phyloP scores from a whole-genome alignment of 1,139 yeast species.

The Diutina scorzettiae region DNA sequence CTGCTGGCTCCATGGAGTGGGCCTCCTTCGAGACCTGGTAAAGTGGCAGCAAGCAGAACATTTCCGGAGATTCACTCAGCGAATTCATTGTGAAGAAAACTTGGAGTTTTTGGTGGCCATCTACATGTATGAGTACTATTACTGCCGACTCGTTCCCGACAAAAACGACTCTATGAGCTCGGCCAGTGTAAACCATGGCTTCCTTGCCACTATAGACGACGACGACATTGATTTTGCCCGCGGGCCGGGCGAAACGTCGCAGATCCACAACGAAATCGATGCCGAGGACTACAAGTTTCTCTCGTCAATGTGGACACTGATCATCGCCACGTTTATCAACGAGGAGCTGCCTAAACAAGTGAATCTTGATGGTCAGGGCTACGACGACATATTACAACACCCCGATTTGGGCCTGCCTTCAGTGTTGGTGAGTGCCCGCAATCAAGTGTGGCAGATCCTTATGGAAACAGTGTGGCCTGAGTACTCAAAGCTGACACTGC shows the following conservation, averaged over 20 bases:
- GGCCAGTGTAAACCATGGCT: background rate
- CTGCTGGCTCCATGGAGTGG: conserved; percentile 13
- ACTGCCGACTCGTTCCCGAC: conserved; percentile 12
- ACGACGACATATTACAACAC: conserved; percentile 5
- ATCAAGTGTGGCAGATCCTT: conserved; percentile 10
- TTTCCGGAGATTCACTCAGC: conserved; percentile 12
- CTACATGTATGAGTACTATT: conserved; percentile 14
- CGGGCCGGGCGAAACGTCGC: conserved; percentile 19
- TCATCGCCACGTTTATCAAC: conserved; percentile 9
- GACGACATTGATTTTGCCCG: conserved; percentile 10
- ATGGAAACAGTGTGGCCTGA: conserved; percentile 10
- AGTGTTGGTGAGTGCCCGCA: conserved; percentile 9
- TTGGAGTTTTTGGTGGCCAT: conserved; percentile 11
- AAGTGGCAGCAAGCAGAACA: conserved; percentile 9
- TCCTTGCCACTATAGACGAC: conserved; percentile 8
- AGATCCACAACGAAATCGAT: conserved; percentile 11
- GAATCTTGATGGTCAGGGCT: background rate
- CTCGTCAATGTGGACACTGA: conserved; percentile 10
- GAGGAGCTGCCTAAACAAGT: conserved; percentile 11
- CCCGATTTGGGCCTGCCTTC: conserved; percentile 7
- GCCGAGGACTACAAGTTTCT: conserved; percentile 7
- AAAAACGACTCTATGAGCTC: background rate
- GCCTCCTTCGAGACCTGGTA: conserved; percentile 9
- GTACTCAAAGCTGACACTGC: conserved; percentile 6
- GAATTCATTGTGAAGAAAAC: conserved; percentile 11